Percentiles rank a stretch among this genome's conserved stretches.
phyloP scores from a whole-genome alignment of 176 grass and related monocot species.

The Oryza longistaminata region DNA sequence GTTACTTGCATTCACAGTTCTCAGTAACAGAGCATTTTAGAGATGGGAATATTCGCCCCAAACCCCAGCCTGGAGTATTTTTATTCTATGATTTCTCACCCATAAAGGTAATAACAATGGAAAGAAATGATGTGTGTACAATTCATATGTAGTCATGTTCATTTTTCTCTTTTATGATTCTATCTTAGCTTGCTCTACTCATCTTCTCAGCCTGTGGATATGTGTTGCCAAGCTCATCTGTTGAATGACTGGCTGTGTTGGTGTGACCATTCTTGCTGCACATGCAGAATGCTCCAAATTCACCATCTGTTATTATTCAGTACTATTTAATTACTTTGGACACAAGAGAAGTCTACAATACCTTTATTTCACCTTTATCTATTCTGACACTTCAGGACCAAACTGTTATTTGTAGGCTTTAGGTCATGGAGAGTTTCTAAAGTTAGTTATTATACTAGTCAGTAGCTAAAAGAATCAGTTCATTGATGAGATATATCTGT shows the following conservation, averaged over 20 bases:
- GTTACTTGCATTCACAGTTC: conserved; percentile 59
- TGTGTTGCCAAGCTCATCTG: background rate
- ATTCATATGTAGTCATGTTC: conserved; percentile 3
- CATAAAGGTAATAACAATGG: conserved; percentile 67
- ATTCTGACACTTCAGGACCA: background rate
- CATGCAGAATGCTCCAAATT: background rate
- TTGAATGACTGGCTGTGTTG: background rate
- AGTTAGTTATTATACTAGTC: background rate
- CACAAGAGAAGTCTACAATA: background rate
- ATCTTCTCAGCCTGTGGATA: background rate
- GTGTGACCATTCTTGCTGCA: background rate
- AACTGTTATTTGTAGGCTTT: background rate
- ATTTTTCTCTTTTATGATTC: background rate
- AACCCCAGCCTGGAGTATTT: conserved; percentile 72
- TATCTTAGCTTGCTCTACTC: background rate
- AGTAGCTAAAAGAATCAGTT: background rate
- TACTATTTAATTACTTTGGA: background rate
- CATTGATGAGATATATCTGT: background rate
- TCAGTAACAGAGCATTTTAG: conserved; percentile 91
- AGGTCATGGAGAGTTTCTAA: background rate
- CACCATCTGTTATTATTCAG: background rate
- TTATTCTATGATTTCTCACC: conserved; percentile 99
- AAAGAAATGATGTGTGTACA: no score
- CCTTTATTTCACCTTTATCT: background rate
- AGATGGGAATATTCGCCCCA: conserved; percentile 67